Evolutionary conservation across 2,329 filamentous ascomycete species (phyloP), one percentile per base, ranked within the genome.

Genomic region (Lachnellula hyalina): DNA sequence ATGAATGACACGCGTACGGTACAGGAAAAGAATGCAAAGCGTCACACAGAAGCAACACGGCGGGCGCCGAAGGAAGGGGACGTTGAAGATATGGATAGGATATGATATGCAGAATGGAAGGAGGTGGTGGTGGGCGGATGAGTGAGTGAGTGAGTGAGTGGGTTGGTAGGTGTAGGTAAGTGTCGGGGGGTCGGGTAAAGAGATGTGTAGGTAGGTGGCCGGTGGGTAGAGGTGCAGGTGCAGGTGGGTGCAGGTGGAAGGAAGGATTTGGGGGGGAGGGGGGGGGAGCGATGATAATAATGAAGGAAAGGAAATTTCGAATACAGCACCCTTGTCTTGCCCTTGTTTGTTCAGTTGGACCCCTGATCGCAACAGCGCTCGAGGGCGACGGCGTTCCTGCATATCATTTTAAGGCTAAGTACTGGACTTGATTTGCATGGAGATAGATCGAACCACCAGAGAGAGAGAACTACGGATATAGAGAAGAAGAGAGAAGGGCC

Each of bases 341-440:
- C 53, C 53, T 36, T 42, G 53, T 51, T 46, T 50, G 49, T 23
- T 23, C 28, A 50, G 17, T 19, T 38, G 14, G 35, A 52, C 53
- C 53, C 53, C 53, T 55, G 53, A 55, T 52, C 7, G 28, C 28
- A 49, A 51, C 53, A 35, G 41, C 49, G 49, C 41, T 55, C 44
- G 19, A 36, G 40, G 38, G 23, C 42, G 21, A 3, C 38, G 45
- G 9, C n/a, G 53, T 55, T 55, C 53, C 53, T 55, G 53, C 53
- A 55, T 55, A 55, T 52, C 53, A 55, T 55, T 49, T 51, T 42
- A 52, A 49, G 53, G 36, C 53, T 47, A n/a, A 21, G 21, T n/a
- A n/a, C 19, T 48, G 25, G 45, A 44, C n/a, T 44, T 25, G 23
- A 2, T 17, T 21, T 12, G 11, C 21, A 21, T n/a, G 41, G 17